Evolutionary conservation across 2,329 filamentous ascomycete genomes (phyloP).

Genomic region (Sporothrix inflata): DNA sequence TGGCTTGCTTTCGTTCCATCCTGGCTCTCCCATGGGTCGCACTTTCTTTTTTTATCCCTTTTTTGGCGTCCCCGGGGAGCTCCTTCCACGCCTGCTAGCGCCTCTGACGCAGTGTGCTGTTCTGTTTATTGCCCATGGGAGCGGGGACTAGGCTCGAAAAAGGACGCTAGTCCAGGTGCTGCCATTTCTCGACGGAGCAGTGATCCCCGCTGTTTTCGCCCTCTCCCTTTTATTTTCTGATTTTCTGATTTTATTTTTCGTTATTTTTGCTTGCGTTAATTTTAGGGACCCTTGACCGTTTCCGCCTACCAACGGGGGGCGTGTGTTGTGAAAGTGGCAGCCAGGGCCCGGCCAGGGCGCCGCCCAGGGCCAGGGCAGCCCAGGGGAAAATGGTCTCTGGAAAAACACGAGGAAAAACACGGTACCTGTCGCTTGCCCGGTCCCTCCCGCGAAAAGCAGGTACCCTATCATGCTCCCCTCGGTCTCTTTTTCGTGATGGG

Average conservation of each 20-base stretch:
- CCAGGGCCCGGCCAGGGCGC: conserved; percentile 7
- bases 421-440: conserved; percentile 18
- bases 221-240: conserved; percentile 14
- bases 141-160: conserved; percentile 12
- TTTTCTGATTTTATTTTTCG: conserved; percentile 6
- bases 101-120: conserved; percentile 26
- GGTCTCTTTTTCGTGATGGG: background rate
- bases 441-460: background rate
- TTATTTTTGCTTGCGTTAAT: conserved; percentile 19
- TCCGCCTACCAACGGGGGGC: background rate
- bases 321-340: conserved; percentile 11
- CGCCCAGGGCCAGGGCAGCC: background rate
- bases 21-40: background rate
- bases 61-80: conserved; percentile 23
- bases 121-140: conserved; percentile 16
- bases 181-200: conserved; percentile 19
- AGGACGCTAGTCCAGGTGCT: conserved; percentile 19
- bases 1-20: background rate
- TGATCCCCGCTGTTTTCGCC: conserved; percentile 25
- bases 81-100: conserved; percentile 28
- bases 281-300: conserved; percentile 2
- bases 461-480: background rate
- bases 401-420: background rate
- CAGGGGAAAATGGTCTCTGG: background rate
- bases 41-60: background rate